Conservation (phyloP, 805 yeast genomes). For the Phaffomyces opuntiae region DNA sequence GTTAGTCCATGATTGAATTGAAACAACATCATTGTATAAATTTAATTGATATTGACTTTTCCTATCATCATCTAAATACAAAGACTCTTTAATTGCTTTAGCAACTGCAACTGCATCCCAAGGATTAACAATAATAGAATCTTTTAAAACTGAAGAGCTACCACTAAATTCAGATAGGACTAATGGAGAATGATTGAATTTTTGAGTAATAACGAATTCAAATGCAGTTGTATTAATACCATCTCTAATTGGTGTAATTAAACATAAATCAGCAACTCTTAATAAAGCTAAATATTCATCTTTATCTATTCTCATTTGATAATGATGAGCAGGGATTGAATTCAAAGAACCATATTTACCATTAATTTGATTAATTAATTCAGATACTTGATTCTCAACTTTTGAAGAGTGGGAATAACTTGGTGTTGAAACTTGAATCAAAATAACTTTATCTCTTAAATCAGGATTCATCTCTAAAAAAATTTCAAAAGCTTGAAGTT, state of each 20-base stretch:
- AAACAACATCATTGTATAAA: constrained; percentile 59
- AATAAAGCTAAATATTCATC: constrained; percentile 86
- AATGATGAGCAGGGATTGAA: constrained; percentile 85
- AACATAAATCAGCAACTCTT: constrained; percentile 83
- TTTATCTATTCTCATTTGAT: constrained; percentile 79
- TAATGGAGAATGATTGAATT: constrained; percentile 65
- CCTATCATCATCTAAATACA: constrained; percentile 44
- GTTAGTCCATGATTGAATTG: constrained; percentile 77
- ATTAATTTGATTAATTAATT: constrained; percentile 75
- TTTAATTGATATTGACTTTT: constrained; percentile 41
- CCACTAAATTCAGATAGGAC: constrained; percentile 93
- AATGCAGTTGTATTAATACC: constrained; percentile 95
- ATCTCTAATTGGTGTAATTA: constrained; percentile 87
- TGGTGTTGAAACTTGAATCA: constrained; percentile 89
- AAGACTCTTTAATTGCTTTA: constrained; percentile 64
- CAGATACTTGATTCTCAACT: constrained; percentile 75
- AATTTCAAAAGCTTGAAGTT: constrained; percentile 83
- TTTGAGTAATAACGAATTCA: constrained; percentile 86
- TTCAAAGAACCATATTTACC: constrained; percentile 78
- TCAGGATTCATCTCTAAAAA: constrained; percentile 88
- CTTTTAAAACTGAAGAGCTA: constrained; percentile 60
- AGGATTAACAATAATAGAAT: constrained; percentile 84
- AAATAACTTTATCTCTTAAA: constrained; percentile 79
- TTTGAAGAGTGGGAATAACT: constrained; percentile 40
- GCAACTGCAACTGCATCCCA: constrained; percentile 97